phyloP scores from a whole-genome alignment of 805 yeast genomes.

The Barnettozyma vustinii region DNA sequence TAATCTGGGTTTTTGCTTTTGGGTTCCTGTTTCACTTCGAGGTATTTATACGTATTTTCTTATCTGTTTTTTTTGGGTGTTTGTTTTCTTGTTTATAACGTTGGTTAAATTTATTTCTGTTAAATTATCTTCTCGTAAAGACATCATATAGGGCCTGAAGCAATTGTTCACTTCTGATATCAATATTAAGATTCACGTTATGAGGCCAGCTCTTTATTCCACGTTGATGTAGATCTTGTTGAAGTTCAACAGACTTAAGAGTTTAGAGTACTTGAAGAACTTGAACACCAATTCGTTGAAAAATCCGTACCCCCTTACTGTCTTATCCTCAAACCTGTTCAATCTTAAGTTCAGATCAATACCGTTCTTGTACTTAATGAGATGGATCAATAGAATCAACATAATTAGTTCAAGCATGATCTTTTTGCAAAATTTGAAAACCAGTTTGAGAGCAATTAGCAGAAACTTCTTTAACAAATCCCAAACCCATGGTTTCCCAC shows the following conservation, averaged over 20 bases:
- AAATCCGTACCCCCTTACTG: constrained; percentile 1
- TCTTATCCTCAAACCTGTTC: constrained; percentile 1
- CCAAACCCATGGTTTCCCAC: constrained; percentile 8
- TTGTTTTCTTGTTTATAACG: background rate
- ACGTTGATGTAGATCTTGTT: constrained; percentile 19
- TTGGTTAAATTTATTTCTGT: background rate
- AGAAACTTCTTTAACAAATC: constrained; percentile 5
- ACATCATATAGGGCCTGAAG: too few species aligned
- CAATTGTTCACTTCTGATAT: background rate
- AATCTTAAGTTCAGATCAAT: constrained; percentile 12
- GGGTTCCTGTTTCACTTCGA: background rate
- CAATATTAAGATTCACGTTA: background rate
- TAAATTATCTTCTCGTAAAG: too few species aligned
- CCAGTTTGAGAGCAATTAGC: constrained; percentile 5
- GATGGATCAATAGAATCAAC: constrained; percentile 16
- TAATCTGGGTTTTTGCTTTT: background rate
- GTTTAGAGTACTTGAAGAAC: constrained; percentile 14
- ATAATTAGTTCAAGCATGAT: constrained; percentile 16
- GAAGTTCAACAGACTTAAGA: constrained; percentile 13
- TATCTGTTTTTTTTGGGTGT: background rate
- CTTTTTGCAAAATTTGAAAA: constrained; percentile 13
- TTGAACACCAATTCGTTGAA: constrained; percentile 12
- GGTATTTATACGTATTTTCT: background rate
- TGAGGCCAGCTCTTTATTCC: constrained; percentile 9
- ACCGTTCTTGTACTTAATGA: constrained; percentile 20